Evolutionary conservation across 2,329 filamentous ascomycete genomes (phyloP).

Genomic region (Ophiocordyceps camponoti-leonardi): DNA sequence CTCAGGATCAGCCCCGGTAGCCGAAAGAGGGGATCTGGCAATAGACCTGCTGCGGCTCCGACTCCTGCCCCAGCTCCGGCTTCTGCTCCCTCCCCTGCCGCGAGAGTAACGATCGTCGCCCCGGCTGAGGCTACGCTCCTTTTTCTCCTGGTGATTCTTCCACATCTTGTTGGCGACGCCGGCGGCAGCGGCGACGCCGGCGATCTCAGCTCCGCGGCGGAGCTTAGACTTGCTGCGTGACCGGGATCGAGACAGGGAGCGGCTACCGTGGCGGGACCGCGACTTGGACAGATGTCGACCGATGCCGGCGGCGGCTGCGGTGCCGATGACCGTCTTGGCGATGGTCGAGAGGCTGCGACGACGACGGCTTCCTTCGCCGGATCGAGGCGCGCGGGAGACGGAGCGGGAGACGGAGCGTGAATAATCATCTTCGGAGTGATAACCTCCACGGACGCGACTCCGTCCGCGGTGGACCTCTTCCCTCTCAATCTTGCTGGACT

Average conservation of each 20-base stretch:
- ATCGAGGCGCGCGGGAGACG: slow-evolving; percentile 15
- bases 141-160: slow-evolving; percentile 43
- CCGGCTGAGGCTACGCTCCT: slow-evolving; percentile 21
- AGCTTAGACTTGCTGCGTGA: slow-evolving; percentile 29
- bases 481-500: slow-evolving; percentile 40
- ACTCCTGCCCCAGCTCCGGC: slow-evolving; percentile 9
- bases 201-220: slow-evolving; percentile 41
- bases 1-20: slow-evolving; percentile 43
- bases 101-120: slow-evolving; percentile 20
- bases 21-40: slow-evolving; percentile 30
- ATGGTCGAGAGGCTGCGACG: slow-evolving; percentile 28
- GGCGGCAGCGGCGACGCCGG: slow-evolving; percentile 40
- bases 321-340: slow-evolving; percentile 41
- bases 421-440: slow-evolving; percentile 23
- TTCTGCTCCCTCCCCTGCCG: slow-evolving; percentile 11
- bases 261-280: slow-evolving; percentile 9
- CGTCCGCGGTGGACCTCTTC: slow-evolving; percentile 41
- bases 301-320: slow-evolving; percentile 38
- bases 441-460: slow-evolving; percentile 27
- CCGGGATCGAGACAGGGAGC: slow-evolving; percentile 9
- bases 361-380: slow-evolving; percentile 24
- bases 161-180: slow-evolving; percentile 44
- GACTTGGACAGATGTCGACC: slow-evolving; percentile 36
- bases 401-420: slow-evolving; percentile 14
- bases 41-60: slow-evolving; percentile 31